Conservation (phyloP, 1,139 yeast species). For the Meyerozyma athensensis region DNA sequence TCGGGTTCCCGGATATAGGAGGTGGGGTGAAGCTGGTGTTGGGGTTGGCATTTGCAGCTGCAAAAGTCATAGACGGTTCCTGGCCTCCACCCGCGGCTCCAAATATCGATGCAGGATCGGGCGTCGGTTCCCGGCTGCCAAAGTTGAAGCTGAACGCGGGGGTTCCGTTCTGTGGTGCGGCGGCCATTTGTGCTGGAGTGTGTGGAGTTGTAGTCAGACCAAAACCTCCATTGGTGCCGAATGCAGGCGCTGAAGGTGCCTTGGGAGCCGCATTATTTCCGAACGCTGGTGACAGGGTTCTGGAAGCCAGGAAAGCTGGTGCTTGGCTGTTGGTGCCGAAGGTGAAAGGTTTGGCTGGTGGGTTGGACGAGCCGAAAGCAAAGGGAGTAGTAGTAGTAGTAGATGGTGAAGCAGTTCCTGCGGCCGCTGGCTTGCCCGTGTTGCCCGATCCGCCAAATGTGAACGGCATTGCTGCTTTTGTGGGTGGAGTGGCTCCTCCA, state of each 20-base stretch:
- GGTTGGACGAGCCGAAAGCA: neutral
- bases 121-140: conserved; percentile 2
- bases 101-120: conserved; percentile 4
- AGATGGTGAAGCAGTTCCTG: too few species aligned
- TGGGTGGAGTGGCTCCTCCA: neutral
- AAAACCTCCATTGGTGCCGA: neutral
- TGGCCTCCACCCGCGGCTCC: conserved; percentile 2
- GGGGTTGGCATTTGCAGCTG: conserved; percentile 3
- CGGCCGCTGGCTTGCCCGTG: too few species aligned
- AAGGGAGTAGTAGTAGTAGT: neutral
- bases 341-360: conserved; percentile 3
- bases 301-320: neutral
- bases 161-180: neutral
- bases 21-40: conserved; percentile 6
- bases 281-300: neutral
- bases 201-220: neutral
- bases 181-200: neutral
- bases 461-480: too few species aligned
- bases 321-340: neutral
- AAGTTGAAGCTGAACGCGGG: conserved; percentile 1
- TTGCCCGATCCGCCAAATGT: too few species aligned
- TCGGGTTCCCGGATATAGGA: conserved; percentile 4
- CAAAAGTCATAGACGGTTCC: conserved; percentile 4
- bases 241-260: neutral
- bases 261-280: neutral